Percentiles rank a stretch among this genome's conserved stretches.
phyloP scores from a whole-genome alignment of 495 filamentous ascomycete genomes.

The Podospora fimiseda region DNA sequence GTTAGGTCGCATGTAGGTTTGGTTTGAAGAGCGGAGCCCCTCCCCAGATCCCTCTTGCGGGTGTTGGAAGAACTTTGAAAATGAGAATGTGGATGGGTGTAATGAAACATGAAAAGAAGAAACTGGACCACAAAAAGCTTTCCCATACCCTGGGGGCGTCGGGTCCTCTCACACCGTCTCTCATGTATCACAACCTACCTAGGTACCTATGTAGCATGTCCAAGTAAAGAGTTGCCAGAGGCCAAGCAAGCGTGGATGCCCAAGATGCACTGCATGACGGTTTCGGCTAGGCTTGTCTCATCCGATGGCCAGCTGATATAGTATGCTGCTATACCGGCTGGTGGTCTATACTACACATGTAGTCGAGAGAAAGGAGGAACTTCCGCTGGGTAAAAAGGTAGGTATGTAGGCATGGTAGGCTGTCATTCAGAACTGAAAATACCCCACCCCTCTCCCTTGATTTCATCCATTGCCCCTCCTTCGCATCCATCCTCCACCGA shows the following conservation, averaged over 20 bases:
- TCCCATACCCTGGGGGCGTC: too few relatives aligned
- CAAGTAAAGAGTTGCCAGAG: neutral
- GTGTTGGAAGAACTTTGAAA: too few relatives aligned
- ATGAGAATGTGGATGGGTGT: too few relatives aligned
- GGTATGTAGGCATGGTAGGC: neutral
- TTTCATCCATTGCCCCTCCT: neutral
- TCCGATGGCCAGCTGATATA: neutral
- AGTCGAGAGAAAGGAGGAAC: too few relatives aligned
- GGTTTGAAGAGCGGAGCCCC: neutral
- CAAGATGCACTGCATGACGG: neutral
- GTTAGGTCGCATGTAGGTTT: neutral
- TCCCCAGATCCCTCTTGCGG: too few relatives aligned
- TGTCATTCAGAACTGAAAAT: too few relatives aligned
- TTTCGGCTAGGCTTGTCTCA: neutral
- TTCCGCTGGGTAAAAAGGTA: neutral
- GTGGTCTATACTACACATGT: too few relatives aligned
- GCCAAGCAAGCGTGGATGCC: neutral
- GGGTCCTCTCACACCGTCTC: too few relatives aligned
- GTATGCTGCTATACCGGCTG: too few relatives aligned
- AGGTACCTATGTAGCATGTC: neutral
- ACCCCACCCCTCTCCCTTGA: neutral
- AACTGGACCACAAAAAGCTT: too few relatives aligned
- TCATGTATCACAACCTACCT: neutral
- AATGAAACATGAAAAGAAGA: too few relatives aligned
- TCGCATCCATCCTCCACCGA: neutral